Evolutionary conservation across 2,329 filamentous ascomycete species (phyloP).

Genomic region (Stagonosporopsis vannaccii): DNA sequence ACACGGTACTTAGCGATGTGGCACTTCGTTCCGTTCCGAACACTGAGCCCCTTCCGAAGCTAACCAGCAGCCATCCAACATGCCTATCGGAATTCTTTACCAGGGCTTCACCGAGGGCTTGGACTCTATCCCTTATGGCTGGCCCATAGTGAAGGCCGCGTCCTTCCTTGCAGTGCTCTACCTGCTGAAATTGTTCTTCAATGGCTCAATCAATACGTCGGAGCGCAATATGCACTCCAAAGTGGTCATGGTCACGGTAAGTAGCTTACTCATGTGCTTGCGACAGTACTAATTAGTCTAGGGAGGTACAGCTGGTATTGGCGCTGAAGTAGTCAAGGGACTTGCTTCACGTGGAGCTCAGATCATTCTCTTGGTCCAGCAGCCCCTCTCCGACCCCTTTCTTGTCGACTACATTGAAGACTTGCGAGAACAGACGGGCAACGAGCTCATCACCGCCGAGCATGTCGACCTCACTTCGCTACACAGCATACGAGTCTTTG

Average conservation of each 20-base stretch:
- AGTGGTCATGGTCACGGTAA: constrained; percentile 87
- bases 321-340: constrained; percentile 75
- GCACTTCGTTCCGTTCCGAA: constrained; percentile 35
- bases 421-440: constrained; percentile 75
- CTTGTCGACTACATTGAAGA: constrained; percentile 93
- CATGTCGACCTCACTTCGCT: constrained; percentile 88
- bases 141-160: constrained; percentile 60
- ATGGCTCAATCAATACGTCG: constrained; percentile 74
- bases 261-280: constrained; percentile 13
- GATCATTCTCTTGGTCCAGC: constrained; percentile 85
- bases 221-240: constrained; percentile 92
- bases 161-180: constrained; percentile 62
- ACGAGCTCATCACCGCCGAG: constrained; percentile 92
- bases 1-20: constrained; percentile 34
- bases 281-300: constrained; percentile 44
- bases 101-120: constrained; percentile 63
- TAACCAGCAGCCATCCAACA: constrained; percentile 44
- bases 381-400: constrained; percentile 83
- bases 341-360: constrained; percentile 87
- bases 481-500: constrained; percentile 90
- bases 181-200: constrained; percentile 76
- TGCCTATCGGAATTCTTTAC: constrained; percentile 68
- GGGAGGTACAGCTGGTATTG: constrained; percentile 93
- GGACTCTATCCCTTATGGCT: constrained; percentile 61
- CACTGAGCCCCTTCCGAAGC: constrained; percentile 30